Base-by-base conservation (phyloP, 106 monocot genomes). In the Dendrobium huoshanense region DNA sequence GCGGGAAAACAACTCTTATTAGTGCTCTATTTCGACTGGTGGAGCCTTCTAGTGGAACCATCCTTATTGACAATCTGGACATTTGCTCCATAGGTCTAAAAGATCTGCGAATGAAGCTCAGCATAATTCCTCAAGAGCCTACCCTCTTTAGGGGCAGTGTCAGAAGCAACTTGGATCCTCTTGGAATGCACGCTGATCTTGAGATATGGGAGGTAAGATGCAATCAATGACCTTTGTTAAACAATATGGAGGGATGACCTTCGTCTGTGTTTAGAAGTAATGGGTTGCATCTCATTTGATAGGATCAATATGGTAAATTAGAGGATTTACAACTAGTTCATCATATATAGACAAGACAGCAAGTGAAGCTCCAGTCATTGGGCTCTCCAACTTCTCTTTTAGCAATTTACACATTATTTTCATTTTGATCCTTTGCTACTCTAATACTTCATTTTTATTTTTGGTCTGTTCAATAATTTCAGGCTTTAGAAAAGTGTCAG, bases 91-190 rank as follows among this genome's bases (percentile, higher is more conserved):
- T 90, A 9, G 90, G 93, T 0, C 73, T 90, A 19, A 88, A 85
- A 61, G 93, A 93, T 79, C 78, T 90, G 58, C 79, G 93, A 41
- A 80, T 83, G 42, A 93, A 88, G 61, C 81, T 93, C 17, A 88
- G 93, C 73, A 93, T 93, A 68, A 93, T 93, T n/a, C 93, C 93
- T 48, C 90, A 93, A 81, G 93, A 93, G 73, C 85, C 93, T n/a
- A 88, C 88, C 24, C 86, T 93, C 10, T 93, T 90, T 75, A 83
- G 85, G 55, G 93, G 93, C 24, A 93, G 77, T 4, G 79, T 93
- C 5, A 51, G 93, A 24, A 90, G 77, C 20, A 93, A 93, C 76
- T 80, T 93, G 67, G 93, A 93, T 64, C 93, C 93, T 40, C 85
- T 93, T 4, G 88, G 85, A 37, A 70, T 82, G 61, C 78, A 87